Base-by-base conservation (phyloP, 208 protist genomes). In the Trypanosoma congolense region DNA sequence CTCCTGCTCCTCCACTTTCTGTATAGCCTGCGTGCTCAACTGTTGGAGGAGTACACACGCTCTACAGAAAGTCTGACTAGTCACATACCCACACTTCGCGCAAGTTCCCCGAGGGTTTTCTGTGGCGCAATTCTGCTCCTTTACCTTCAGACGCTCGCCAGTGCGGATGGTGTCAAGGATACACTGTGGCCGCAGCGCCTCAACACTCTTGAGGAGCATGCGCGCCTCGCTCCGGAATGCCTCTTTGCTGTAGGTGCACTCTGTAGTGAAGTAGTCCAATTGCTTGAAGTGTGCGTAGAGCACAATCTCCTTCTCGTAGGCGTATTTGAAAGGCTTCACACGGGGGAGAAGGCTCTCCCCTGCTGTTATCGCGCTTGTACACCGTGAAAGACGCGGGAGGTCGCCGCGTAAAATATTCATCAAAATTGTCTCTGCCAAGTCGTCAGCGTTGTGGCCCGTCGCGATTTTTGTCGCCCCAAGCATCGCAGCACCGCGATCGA, bases 371-470 rank as follows among this genome's bases (percentile, higher is more conserved):
- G 57, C 74, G 26, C 41, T 71, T 44, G 79, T 86, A 75, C 95
- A 98, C n/a, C 96, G 83, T 19, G 82, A 64, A 43, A 99, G 71
- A 22, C 96, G 90, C 30, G 90, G 78, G 21, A 91, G 77, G 63
- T 99, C 97, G 14, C 90, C 93, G 41, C 97, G 89, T 16, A 98
- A 76, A 6, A 95, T 59, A 61, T 98, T 99, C 91, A 99, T 98
- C 10, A 99, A 72, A 44, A 99, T 89, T 31, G 97, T 99, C 62
- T 99, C 97, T 24, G 97, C 98, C 33, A 94, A 80, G 65, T 99
- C 98, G 61, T 99, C 97, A 1, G 97, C 97, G 80, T 99, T 99
- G 72, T 99, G 98, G 10, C 98, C 98, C 1, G 96, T 98, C 0
- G 90, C 97, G 41, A 99, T 95, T 45, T 97, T 96, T 53, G 90